Evolutionary conservation across 129 eudicot genomes (phyloP).

Genomic region (Ambrosia artemisiifolia): DNA sequence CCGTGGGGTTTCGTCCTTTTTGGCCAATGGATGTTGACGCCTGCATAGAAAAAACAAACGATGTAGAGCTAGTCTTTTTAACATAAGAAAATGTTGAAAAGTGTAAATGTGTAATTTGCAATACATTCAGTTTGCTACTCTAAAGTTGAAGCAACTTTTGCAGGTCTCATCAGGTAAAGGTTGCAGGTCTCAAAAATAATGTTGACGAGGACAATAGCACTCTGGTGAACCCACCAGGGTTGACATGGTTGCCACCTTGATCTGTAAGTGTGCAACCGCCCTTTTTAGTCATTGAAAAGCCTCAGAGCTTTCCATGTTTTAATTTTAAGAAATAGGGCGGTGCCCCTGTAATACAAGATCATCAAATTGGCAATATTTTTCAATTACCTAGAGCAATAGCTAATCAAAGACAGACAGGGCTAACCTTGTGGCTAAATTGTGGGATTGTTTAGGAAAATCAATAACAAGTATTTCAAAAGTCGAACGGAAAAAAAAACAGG

Average conservation of each 20-base stretch:
- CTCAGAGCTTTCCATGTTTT: slow-evolving; percentile 32
- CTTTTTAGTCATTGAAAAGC: background rate
- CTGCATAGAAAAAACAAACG: slow-evolving; percentile 9
- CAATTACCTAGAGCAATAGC: slow-evolving; percentile 31
- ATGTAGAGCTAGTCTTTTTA: background rate
- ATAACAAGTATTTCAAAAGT: slow-evolving; percentile 17
- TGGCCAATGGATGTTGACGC: slow-evolving; percentile 28
- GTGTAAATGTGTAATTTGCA: background rate
- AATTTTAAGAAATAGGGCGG: slow-evolving; percentile 36
- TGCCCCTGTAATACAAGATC: slow-evolving; percentile 20
- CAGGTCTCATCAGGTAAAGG: background rate
- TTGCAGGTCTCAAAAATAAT: background rate
- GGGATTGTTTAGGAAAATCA: slow-evolving; percentile 31
- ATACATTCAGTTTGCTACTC: background rate
- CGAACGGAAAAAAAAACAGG: slow-evolving; percentile 32
- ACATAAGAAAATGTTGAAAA: background rate
- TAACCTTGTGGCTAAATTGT: slow-evolving; percentile 30
- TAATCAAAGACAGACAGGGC: slow-evolving; percentile 15
- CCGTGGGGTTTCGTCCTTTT: slow-evolving; percentile 23
- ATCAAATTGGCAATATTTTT: slow-evolving; percentile 47
- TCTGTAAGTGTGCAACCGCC: slow-evolving; percentile 22
- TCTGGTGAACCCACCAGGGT: slow-evolving; percentile 23
- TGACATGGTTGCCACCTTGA: slow-evolving; percentile 28
- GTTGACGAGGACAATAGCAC: background rate
- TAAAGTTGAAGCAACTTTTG: slow-evolving; percentile 3